These are phyloP conservation scores for Saccharomyces pastorianus DNA, from an alignment of 1,139 yeast genomes.

Conservation along the genomic window DNA sequence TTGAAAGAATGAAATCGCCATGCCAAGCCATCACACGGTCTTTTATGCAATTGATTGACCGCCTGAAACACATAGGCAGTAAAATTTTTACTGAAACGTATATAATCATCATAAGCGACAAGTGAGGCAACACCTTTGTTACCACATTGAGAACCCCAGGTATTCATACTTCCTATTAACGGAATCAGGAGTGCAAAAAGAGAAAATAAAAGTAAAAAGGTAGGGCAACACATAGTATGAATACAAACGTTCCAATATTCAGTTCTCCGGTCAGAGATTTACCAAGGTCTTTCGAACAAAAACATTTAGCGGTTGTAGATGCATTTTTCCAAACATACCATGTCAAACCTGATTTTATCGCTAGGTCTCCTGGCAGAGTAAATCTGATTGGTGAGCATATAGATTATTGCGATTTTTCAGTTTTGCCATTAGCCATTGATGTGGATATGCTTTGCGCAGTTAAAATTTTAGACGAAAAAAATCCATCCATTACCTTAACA, in stretches of 20 bases:
- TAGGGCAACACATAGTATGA: neutral
- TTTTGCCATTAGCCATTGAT: slow-evolving; percentile 67
- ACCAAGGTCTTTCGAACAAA: slow-evolving; percentile 12
- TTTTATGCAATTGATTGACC: neutral
- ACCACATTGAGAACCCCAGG: neutral
- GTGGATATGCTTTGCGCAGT: slow-evolving; percentile 56
- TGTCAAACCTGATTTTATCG: slow-evolving; percentile 33
- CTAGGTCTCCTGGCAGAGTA: slow-evolving; percentile 68
- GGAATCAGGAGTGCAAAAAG: neutral
- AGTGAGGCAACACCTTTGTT: neutral
- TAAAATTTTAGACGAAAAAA: slow-evolving; percentile 23
- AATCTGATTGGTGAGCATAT: slow-evolving; percentile 71
- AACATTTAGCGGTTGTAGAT: slow-evolving; percentile 11
- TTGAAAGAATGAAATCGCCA: neutral
- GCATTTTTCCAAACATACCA: slow-evolving; percentile 10
- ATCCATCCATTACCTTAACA: slow-evolving; percentile 35
- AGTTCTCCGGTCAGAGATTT: slow-evolving; percentile 7
- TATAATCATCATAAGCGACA: neutral
- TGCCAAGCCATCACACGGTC: neutral
- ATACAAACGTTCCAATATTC: slow-evolving; percentile 10
- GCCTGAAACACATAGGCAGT: neutral
- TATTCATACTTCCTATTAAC: neutral
- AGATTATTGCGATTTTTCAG: slow-evolving; percentile 60
- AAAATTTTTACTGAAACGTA: neutral
- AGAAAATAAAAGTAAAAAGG: neutral